Evolutionary conservation across 768 basidiomycete genomes (phyloP).

Genomic region (Hemileccinum rubropunctum): DNA sequence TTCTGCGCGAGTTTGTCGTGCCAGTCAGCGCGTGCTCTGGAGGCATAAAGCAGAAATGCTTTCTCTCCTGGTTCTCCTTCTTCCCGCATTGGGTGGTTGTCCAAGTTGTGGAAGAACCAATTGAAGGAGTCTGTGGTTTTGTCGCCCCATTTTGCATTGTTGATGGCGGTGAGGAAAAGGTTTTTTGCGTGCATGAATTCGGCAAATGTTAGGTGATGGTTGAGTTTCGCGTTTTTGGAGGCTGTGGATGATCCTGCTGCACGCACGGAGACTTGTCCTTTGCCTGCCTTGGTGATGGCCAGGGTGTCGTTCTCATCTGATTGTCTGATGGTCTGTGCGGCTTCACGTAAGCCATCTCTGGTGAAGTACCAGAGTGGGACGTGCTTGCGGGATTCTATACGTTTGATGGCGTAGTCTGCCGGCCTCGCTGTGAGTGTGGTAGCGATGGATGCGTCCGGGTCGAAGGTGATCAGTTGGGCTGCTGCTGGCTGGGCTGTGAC

Average conservation of each 20-base stretch:
- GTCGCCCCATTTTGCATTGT: background rate
- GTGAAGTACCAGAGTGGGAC: background rate
- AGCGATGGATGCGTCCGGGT: too few species aligned
- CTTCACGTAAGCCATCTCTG: background rate
- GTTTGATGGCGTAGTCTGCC: too few species aligned
- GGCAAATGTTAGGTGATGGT: background rate
- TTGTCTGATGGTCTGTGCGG: background rate
- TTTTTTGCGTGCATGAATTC: background rate
- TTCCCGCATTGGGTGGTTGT: background rate
- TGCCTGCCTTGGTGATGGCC: background rate
- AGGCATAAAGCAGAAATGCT: background rate
- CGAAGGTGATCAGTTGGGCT: too few species aligned
- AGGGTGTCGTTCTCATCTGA: background rate
- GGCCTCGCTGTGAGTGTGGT: too few species aligned
- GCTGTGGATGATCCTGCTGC: background rate
- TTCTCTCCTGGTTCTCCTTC: background rate
- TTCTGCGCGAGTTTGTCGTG: background rate
- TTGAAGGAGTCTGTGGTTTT: background rate
- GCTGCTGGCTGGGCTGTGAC: too few species aligned
- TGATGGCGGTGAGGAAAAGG: background rate
- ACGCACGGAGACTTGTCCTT: background rate
- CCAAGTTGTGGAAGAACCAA: background rate
- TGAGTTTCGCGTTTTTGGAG: background rate
- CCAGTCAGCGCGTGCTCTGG: background rate
- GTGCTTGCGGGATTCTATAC: background rate